Conservation (phyloP, 139 green algal species). For the Desmodesmus armatus region DNA sequence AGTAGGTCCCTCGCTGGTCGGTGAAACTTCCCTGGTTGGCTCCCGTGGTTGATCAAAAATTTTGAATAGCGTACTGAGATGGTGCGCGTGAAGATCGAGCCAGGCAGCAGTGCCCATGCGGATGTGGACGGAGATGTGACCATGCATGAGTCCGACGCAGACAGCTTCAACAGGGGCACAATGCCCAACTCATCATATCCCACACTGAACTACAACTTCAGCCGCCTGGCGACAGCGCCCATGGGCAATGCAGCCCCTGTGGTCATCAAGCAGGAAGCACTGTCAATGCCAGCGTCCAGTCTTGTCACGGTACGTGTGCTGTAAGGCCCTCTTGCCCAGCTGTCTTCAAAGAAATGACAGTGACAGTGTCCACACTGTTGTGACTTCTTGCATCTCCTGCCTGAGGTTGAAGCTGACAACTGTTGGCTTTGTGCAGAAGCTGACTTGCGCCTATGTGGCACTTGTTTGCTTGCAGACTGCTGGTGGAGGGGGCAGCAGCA, state of each 20-base stretch:
- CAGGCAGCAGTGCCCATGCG: background rate
- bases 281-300: background rate
- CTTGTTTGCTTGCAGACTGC: too few relatives aligned
- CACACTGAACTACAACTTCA: slow-evolving; percentile 52
- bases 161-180: slow-evolving; percentile 28
- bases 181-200: too few relatives aligned
- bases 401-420: too few relatives aligned
- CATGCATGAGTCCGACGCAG: background rate
- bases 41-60: too few relatives aligned
- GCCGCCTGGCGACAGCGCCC: slow-evolving; percentile 41
- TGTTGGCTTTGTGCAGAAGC: background rate
- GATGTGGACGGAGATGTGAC: slow-evolving; percentile 32
- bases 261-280: slow-evolving; percentile 53
- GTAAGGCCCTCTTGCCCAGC: too few relatives aligned
- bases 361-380: background rate
- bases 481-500: too few relatives aligned
- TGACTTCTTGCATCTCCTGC: too few relatives aligned
- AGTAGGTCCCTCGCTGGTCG: too few relatives aligned
- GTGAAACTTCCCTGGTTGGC: too few relatives aligned
- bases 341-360: too few relatives aligned
- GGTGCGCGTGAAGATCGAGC: slow-evolving; percentile 5
- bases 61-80: slow-evolving; percentile 9
- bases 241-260: slow-evolving; percentile 82
- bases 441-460: background rate
- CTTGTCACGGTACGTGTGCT: slow-evolving; percentile 43